Conservation (phyloP, 1,284 basidiomycete genomes). For the Bjerkandera adusta region DNA sequence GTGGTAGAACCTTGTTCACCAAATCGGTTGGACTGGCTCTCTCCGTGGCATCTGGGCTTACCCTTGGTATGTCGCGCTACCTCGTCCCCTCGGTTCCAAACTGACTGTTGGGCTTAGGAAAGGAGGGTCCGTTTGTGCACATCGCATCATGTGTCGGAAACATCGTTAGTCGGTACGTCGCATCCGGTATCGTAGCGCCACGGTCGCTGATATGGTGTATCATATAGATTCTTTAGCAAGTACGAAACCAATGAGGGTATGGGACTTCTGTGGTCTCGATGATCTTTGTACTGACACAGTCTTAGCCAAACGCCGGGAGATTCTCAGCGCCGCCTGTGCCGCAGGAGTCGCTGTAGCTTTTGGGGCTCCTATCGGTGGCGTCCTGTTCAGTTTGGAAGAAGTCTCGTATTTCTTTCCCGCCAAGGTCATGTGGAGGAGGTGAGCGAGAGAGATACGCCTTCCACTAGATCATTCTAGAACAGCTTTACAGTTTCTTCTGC, state of each 20-base stretch:
- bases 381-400: conserved; percentile 90
- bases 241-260: conserved; percentile 92
- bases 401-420: conserved; percentile 96
- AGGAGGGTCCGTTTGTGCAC: conserved; percentile 97
- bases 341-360: conserved; percentile 91
- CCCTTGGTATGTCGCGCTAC: conserved; percentile 55
- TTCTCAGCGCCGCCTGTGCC: conserved; percentile 90
- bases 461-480: no score
- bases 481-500: conserved; percentile 78
- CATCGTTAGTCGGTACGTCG: conserved; percentile 71
- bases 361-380: conserved; percentile 92
- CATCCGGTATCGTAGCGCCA: neutral
- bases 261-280: conserved; percentile 13
- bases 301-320: conserved; percentile 84
- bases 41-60: conserved; percentile 88
- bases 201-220: neutral
- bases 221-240: conserved; percentile 62
- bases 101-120: conserved; percentile 39
- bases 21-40: conserved; percentile 89
- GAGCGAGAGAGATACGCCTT: conserved; percentile 14
- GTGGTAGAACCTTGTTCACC: conserved; percentile 86
- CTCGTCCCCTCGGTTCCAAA: conserved; percentile 16
- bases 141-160: conserved; percentile 95
- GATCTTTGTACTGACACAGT: conserved; percentile 12
- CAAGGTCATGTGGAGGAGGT: conserved; percentile 95